These are phyloP conservation scores for Globisporangium mamillatum DNA, from an alignment of 352 stramenopile genomes.

Conservation along the genomic window DNA sequence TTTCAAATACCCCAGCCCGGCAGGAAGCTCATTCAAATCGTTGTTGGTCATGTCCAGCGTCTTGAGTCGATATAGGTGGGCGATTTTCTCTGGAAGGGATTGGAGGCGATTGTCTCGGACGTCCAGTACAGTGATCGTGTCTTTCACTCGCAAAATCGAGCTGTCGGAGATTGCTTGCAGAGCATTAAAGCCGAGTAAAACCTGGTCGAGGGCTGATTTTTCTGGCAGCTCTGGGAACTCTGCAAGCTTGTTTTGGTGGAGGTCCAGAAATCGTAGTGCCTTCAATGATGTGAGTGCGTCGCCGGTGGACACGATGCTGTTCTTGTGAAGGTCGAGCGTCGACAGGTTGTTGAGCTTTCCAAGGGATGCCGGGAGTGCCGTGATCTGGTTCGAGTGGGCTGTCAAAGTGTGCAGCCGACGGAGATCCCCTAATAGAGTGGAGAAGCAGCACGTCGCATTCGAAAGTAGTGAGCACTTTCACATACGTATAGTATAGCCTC, in stretches of 20 bases:
- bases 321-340: slow-evolving; percentile 77
- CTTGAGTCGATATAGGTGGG: slow-evolving; percentile 69
- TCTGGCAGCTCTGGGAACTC: slow-evolving; percentile 58
- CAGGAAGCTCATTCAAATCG: slow-evolving; percentile 65
- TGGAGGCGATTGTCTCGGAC: slow-evolving; percentile 80
- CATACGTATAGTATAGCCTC: not conserved
- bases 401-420: slow-evolving; percentile 51
- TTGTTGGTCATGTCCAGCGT: slow-evolving; percentile 86
- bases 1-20: slow-evolving; percentile 71
- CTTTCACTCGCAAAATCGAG: slow-evolving; percentile 47
- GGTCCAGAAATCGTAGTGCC: slow-evolving; percentile 58
- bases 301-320: slow-evolving; percentile 38
- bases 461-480: not conserved
- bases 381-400: slow-evolving; percentile 62
- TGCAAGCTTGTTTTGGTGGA: slow-evolving; percentile 69
- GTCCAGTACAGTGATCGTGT: slow-evolving; percentile 72
- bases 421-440: slow-evolving; percentile 25
- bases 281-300: slow-evolving; percentile 31
- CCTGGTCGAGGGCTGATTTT: slow-evolving; percentile 50
- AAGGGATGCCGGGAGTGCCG: slow-evolving; percentile 49
- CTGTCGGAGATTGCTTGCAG: slow-evolving; percentile 44
- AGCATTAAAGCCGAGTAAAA: slow-evolving; percentile 75
- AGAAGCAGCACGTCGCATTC: not conserved
- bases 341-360: slow-evolving; percentile 36
- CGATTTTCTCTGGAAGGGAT: slow-evolving; percentile 49